Evolutionary conservation across 345 rosid genomes (phyloP).

Genomic region (Corchorus olitorius): DNA sequence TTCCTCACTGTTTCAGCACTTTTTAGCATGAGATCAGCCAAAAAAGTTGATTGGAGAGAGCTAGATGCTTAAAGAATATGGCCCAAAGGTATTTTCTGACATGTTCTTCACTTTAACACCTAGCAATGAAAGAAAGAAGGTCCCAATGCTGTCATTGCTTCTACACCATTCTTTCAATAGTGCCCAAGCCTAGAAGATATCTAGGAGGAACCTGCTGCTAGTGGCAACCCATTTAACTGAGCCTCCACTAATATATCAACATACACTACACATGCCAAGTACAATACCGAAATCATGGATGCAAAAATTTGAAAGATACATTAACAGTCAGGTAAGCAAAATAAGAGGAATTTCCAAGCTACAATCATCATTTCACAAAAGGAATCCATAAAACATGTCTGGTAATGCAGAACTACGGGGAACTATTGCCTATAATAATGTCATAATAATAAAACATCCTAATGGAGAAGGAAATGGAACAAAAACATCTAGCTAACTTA

Average conservation of each 20-base stretch:
- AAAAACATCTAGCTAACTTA: slow-evolving; percentile 16
- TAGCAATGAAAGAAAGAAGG: neutral
- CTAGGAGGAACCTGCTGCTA: neutral
- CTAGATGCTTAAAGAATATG: neutral
- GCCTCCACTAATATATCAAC: neutral
- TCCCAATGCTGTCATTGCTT: neutral
- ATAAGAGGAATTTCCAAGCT: neutral
- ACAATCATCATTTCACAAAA: neutral
- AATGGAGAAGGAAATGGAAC: neutral
- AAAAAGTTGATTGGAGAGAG: neutral
- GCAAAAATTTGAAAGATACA: neutral
- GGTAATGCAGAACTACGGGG: neutral
- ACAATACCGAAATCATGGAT: neutral
- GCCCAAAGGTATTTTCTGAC: neutral
- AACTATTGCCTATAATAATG: slow-evolving; percentile 19
- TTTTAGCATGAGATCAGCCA: neutral
- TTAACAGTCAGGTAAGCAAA: neutral
- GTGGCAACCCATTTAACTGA: neutral
- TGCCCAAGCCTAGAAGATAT: neutral
- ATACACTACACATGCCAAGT: neutral
- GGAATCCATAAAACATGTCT: neutral
- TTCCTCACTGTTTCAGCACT: neutral
- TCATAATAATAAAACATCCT: slow-evolving; percentile 12
- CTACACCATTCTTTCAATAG: neutral
- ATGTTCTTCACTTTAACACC: neutral